Evolutionary conservation across 345 rosid species (phyloP), one percentile per base, ranked within the genome.

Genomic region (Brassica juncea): DNA sequence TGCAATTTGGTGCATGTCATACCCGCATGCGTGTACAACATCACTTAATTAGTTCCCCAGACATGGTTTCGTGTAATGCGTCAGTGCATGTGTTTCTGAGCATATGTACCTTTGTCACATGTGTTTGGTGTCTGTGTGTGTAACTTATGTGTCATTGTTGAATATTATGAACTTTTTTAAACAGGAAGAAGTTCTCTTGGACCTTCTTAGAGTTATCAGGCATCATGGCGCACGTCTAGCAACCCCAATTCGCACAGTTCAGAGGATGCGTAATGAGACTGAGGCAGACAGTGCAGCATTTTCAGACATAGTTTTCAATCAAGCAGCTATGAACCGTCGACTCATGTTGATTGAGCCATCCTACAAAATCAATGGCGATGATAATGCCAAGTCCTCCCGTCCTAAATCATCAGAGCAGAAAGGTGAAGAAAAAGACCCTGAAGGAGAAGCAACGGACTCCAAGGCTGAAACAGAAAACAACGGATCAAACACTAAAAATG

Each of bases 191-290:
- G 81, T 94, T 66, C 87, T 94, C 54, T 69, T 91, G 91, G 98
- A 94, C 85, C 99, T 94, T 84, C 95, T 92, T 8, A 86, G 90
- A 78, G 98, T 94, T 52, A 84, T 92, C 49, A 89, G 93, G 66
- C 94, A 94, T 84, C 99, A 94, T 25, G 83, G 87, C 6, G 98
- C 96, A 31, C 88, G 94, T 39, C 97, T 94, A 6, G 99, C 99
- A 79, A 94, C 96, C 66, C 99, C 97, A 14, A 93, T 93, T 68
- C 94, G 99, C 57, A 92, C 96, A 25, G 87, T 94, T 44, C 98
- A 91, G 80, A 92, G 92, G 68, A 75, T 89, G 74, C 88, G 91
- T 81, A 68, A 82, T 0, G 97, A 92, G 68, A 75, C 92, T 68
- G 98, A 92, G 66, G 72, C 89, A 80, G 99, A 92, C 39, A 87